Conservation (phyloP, 2,329 filamentous ascomycete species). For the Sporothrix brasiliensis region DNA sequence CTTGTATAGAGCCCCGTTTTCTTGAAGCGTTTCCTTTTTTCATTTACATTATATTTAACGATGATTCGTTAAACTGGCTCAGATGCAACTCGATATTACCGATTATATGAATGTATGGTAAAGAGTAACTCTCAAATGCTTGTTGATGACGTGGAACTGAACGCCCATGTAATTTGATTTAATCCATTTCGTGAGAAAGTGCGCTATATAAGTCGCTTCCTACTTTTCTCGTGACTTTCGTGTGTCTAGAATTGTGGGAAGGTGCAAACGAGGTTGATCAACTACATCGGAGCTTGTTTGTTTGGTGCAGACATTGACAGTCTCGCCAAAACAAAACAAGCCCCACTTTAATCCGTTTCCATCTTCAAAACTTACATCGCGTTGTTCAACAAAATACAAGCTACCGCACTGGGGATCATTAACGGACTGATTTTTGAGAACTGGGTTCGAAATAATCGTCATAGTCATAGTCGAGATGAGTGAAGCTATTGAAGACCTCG, state of each 20-base stretch:
- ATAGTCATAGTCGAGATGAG: background rate
- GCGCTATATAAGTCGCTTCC: background rate
- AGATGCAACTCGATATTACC: background rate
- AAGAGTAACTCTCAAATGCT: no score
- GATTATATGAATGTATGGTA: no score
- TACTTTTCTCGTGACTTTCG: background rate
- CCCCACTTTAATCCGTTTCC: slow-evolving; percentile 16
- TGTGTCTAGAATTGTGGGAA: background rate
- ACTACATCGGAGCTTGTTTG: background rate
- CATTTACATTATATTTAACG: background rate
- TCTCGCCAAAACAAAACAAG: slow-evolving; percentile 10
- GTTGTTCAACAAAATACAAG: background rate
- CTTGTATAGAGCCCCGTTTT: slow-evolving; percentile 7
- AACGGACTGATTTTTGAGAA: background rate
- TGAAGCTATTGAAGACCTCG: no score
- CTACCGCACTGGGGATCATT: background rate
- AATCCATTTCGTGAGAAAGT: no score
- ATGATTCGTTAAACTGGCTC: background rate
- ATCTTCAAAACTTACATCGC: slow-evolving; percentile 13
- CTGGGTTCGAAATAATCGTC: no score
- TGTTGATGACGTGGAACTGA: no score
- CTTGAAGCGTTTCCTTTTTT: slow-evolving; percentile 16
- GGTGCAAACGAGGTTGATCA: background rate
- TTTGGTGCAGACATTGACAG: background rate
- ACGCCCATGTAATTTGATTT: no score